These are phyloP conservation scores for Trichosporon inkin DNA, from an alignment of 1,284 basidiomycete genomes.

Conservation along the genomic window DNA sequence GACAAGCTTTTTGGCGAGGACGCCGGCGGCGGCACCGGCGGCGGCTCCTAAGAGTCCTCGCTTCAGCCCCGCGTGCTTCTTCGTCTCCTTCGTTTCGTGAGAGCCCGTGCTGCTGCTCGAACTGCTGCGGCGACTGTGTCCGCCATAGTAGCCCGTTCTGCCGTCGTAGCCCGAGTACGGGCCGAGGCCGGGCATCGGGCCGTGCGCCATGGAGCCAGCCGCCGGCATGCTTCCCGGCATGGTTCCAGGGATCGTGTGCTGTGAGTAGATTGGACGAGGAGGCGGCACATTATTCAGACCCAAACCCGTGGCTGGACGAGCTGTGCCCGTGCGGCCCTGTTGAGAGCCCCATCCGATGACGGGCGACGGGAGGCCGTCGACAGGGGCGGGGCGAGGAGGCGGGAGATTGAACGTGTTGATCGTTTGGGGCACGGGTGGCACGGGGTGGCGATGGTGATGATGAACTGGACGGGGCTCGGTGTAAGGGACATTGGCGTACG, in stretches of 20 bases:
- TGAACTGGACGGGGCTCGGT: neutral
- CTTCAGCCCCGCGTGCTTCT: constrained; percentile 1
- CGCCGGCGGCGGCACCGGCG: neutral
- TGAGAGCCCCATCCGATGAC: constrained; percentile 5
- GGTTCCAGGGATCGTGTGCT: constrained; percentile 1
- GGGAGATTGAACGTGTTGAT: constrained; percentile 6
- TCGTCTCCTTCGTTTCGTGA: neutral
- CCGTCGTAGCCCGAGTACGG: constrained; percentile 1
- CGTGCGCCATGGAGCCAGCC: neutral
- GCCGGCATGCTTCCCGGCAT: neutral
- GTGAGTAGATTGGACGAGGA: neutral
- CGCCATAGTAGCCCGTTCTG: neutral
- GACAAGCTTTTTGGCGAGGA: neutral
- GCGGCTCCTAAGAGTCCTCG: neutral
- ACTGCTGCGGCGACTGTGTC: neutral
- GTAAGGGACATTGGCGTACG: neutral
- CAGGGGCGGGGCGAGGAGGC: neutral
- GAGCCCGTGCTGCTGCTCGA: neutral
- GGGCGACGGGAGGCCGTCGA: neutral
- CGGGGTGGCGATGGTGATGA: constrained; percentile 2
- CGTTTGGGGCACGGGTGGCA: neutral
- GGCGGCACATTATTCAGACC: neutral
- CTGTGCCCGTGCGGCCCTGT: neutral
- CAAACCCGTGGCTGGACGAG: neutral
- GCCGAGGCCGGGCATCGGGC: neutral